Evolutionary conservation across 331 rosid species (phyloP), one percentile per base, ranked within the genome.

Genomic region (Erythrophleum ivorense): DNA sequence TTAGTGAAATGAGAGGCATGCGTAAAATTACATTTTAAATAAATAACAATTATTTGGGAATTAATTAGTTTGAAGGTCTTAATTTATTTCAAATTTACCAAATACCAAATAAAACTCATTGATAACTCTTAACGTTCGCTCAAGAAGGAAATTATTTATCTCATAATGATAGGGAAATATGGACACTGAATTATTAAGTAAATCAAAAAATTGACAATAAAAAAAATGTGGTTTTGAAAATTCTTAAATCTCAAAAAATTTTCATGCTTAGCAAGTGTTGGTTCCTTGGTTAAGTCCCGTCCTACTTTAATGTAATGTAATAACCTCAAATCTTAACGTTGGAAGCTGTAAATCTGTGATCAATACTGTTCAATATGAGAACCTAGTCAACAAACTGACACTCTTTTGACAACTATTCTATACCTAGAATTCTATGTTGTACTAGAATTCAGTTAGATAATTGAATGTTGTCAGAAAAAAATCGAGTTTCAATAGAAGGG

Each of bases 391-490:
- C 29, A 24, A 0, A 36, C 67, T 52, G 76, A n/a, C 74, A 40
- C 16, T 59, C 78, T 49, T 75, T 58, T 50, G 80, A 55, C 75
- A 29, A 54, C 72, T 46, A 50, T 48, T n/a, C 34, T 34, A 36
- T 49, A 75, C 80, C 76, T 74, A 73, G 63, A 83, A 73, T 74
- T 73, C 69, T 43, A 60, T 58, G 67, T 36, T 16, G 73, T 73
- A 74, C 72, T 41, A 65, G 62, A 19, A 21, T 78, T 71, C 73
- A 82, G 81, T 83, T 83, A 41, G 77, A 81, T 60, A 33, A 54
- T 73, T 73, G 48, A 50, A 7, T 24, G 46, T 21, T 75, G 79
- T 80, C 84, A 69, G 81, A 84, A 79, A 80, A 68, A 72, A 68
- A 68, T 59, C 68, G 38, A 58, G 45, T 10, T 83, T 83, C 15